These are phyloP conservation scores for Rhizomucor miehei DNA, from an alignment of 371 early-diverging fungal species.

Conservation along the genomic window DNA sequence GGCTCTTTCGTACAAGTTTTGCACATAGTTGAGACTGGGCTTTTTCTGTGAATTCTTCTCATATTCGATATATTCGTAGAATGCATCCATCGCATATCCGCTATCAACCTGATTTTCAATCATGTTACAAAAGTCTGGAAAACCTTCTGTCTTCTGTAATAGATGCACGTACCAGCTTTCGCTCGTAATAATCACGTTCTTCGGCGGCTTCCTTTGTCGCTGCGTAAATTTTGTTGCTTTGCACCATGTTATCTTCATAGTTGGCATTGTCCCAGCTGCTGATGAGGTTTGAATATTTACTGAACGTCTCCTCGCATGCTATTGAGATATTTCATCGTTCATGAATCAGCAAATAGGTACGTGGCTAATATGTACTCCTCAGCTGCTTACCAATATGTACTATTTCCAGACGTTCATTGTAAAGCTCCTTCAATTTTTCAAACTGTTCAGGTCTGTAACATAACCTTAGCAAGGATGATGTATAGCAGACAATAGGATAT, in stretches of 20 bases:
- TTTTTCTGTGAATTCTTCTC: constrained; percentile 30
- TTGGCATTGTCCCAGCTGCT: constrained; percentile 46
- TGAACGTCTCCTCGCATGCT: constrained; percentile 64
- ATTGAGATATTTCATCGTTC: not conserved
- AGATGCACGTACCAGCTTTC: constrained; percentile 33
- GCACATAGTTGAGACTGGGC: constrained; percentile 29
- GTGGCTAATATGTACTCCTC: too few species aligned
- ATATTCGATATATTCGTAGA: constrained; percentile 49
- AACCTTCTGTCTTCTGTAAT: not conserved
- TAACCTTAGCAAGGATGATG: too few species aligned
- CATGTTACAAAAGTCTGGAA: too few species aligned
- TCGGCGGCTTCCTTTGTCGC: constrained; percentile 41
- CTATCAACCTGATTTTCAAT: constrained; percentile 16
- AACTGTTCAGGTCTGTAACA: constrained; percentile 16
- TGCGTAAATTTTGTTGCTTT: constrained; percentile 48
- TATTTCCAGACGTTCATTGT: constrained; percentile 40
- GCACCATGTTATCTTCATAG: constrained; percentile 60
- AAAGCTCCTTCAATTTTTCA: constrained; percentile 30
- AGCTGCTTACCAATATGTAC: constrained; percentile 47
- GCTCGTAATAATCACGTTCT: constrained; percentile 54
- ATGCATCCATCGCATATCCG: constrained; percentile 27
- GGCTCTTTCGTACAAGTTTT: constrained; percentile 66
- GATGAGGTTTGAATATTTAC: constrained; percentile 64
- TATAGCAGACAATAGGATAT: not conserved
- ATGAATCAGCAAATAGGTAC: not conserved